Conservation (phyloP, 1,284 basidiomycete species). For the Trichosporon asahii region DNA sequence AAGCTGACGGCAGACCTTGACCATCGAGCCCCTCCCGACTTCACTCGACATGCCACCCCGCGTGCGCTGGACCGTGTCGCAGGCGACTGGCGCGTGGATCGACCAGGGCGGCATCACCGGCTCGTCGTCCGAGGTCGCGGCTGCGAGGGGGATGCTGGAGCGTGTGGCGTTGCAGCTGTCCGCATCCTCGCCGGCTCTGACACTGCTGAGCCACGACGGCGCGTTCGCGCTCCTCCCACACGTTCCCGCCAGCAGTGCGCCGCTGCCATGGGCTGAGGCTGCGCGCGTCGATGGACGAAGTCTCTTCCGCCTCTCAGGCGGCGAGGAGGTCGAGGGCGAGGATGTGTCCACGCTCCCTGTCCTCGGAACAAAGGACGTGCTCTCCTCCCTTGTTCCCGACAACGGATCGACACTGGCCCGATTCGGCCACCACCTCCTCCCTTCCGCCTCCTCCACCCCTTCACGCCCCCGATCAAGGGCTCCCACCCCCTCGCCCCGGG, state of each 20-base stretch:
- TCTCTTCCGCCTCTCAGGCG: constrained; percentile 20
- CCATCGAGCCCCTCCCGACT: not conserved
- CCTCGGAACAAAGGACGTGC: not conserved
- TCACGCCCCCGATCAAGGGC: constrained; percentile 14
- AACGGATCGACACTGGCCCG: not conserved
- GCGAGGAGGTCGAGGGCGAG: not conserved
- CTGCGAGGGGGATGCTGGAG: not conserved
- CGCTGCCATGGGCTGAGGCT: constrained; percentile 17
- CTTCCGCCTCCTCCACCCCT: not conserved
- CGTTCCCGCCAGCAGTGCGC: constrained; percentile 9
- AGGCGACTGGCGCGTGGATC: constrained; percentile 2
- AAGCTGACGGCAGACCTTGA: not conserved
- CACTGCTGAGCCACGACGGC: not conserved
- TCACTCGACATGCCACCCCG: not conserved
- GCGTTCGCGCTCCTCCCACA: constrained; percentile 17
- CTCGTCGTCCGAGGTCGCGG: not conserved
- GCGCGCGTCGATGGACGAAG: constrained; percentile 7
- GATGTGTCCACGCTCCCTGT: constrained; percentile 4
- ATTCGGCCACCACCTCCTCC: constrained; percentile 19
- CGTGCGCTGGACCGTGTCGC: not conserved
- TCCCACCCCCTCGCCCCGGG: not conserved
- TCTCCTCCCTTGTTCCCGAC: not conserved
- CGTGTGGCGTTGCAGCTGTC: not conserved
- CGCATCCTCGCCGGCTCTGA: not conserved
- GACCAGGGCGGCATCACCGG: not conserved